These are phyloP conservation scores for Cymbidium sinense DNA, from an alignment of 106 monocot genomes.

Conservation along the genomic window DNA sequence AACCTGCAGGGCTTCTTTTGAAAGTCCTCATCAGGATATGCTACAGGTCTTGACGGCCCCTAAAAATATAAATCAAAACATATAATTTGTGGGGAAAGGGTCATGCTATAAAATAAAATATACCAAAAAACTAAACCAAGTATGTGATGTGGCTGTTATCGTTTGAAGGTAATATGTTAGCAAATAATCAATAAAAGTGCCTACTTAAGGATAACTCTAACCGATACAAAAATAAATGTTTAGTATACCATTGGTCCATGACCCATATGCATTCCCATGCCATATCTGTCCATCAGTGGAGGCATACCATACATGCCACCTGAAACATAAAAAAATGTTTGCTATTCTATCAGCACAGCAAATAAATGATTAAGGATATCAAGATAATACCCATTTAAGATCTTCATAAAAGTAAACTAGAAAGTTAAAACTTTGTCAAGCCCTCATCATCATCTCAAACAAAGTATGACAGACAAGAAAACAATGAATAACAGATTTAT, in stretches of 20 bases:
- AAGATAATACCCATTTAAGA: neutral
- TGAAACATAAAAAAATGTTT: slow-evolving; percentile 10
- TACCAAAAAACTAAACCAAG: neutral
- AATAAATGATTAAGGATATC: neutral
- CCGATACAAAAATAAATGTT: neutral
- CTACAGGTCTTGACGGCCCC: slow-evolving; percentile 46
- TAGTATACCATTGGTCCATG: slow-evolving; percentile 58
- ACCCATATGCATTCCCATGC: slow-evolving; percentile 58
- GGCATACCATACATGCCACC: slow-evolving; percentile 96
- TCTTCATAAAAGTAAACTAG: too few species aligned
- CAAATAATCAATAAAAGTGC: neutral
- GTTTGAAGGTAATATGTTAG: neutral
- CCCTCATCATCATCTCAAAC: too few species aligned
- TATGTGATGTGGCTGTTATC: neutral
- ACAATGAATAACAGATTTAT: neutral
- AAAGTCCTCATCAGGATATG: slow-evolving; percentile 61
- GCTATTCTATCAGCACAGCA: neutral
- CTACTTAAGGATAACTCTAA: neutral
- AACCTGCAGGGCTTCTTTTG: slow-evolving; percentile 70
- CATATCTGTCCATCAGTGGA: slow-evolving; percentile 72
- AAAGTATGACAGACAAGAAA: too few species aligned
- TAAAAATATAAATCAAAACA: slow-evolving; percentile 18
- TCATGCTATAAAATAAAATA: neutral
- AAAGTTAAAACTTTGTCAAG: too few species aligned
- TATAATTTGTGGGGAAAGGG: neutral